Evolutionary conservation across 2,329 filamentous ascomycete species (phyloP), one percentile per base, ranked within the genome.

Genomic region (Phaeosphaeriaceae sp.): DNA sequence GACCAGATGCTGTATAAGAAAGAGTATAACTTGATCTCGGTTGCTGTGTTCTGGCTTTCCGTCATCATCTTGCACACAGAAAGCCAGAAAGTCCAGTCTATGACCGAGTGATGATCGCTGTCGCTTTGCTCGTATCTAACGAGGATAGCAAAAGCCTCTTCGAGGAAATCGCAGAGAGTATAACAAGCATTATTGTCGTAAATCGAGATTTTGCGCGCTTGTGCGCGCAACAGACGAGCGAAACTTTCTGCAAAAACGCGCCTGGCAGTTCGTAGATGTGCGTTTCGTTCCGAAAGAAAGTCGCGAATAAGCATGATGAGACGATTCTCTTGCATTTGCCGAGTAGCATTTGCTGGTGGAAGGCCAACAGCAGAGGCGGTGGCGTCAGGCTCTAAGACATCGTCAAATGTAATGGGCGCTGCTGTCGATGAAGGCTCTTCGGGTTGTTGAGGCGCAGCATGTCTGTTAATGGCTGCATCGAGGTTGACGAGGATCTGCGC

Each of bases 51-150:
- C 67, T 94, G 88, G 56, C 92, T 95, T 60, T 89, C 84, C 69
- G 94, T 84, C 82, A 97, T 94, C 73, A 88, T 87, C 76, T 86
- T 88, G 77, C 88, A 94, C 5, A 94, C 92, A 0, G 89, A 85
- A 43, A 95, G 82, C 94, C 93, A 97, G 75, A 97, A 97, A 0
- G 84, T 76, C 90, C 92, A 96, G 75, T 94, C 88, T 43, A 94
- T 77, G 52, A 89, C 84, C 22, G 75, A 67, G 23, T 76, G 84
- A 68, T 63, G 75, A 54, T 71, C 75, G 51, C 56, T 74, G 65
- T 69, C 79, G 68, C 71, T 79, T 72, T 73, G 82, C 77, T 80
- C 86, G 77, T 89, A 91, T 54, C 87, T 84, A 43, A 87, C 82
- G 59, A 91, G 81, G 43, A 93, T 88, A 17, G 87, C 82, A 52